Base-by-base conservation (phyloP, 78 protist species). In the Dictyostelium purpureum region DNA sequence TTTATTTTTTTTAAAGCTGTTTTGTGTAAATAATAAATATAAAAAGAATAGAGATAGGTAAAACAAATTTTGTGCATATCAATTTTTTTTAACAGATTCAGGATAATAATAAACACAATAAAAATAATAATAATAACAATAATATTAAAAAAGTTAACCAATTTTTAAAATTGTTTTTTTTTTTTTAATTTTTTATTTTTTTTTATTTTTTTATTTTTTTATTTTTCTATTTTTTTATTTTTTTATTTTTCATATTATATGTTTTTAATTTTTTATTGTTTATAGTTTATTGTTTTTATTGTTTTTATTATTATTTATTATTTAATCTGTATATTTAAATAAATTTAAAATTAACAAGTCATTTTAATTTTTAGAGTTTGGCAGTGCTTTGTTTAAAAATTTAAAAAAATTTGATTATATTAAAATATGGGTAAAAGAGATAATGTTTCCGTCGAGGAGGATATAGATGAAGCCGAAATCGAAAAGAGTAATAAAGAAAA, bases 381-480 rank as follows among this genome's bases (percentile, higher is more conserved):
- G n/a, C n/a, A n/a, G n/a, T n/a, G n/a, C n/a, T n/a, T n/a, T n/a
- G n/a, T n/a, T 6, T 24, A 63, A 63, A 10, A 63, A 63, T 33
- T 10, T 33, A 16, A 33, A 63, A 63, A 26, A 31, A 26, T 33
- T 63, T 33, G n/a, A 21, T 61, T 31, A 33, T 18, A 26, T 14
- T 14, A 56, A 35, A 67, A 67, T 37, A 67, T 67, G 51, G 75
- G 75, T 38, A 67, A 67, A 67, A 67, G 21, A 67, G 49, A 67
- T 6, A 67, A 67, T n/a, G 10, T 67, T 0, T 16, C 43, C 21
- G 54, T 67, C 19, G 75, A 67, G 38, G 75, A 67, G 38, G 49
- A 67, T 10, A 49, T 67, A 14, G 75, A 67, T 67, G 75, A 67
- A 67, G 75, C 52, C 21, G 54, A 67, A 38, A 67, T 61, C 31